Evolutionary conservation across 2,329 filamentous ascomycete species (phyloP), one percentile per base, ranked within the genome.

Genomic region (Aspergillus sp.): DNA sequence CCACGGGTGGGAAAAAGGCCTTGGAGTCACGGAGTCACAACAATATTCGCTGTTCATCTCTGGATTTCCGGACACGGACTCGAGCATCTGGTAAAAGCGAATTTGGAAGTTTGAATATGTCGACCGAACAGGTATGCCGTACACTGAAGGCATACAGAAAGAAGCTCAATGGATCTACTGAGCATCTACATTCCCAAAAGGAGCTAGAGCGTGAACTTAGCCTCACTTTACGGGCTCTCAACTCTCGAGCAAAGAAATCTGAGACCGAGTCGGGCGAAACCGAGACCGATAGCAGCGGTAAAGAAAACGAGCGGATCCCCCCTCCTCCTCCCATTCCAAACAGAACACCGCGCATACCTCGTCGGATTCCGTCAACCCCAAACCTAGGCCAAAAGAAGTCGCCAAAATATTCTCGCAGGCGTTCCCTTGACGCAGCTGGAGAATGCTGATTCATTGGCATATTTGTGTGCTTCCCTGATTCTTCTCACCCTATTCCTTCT

Each of bases 161-260:
- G 68, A 84, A 84, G 58, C 75, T 87, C 3, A 75, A 78, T 17
- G 75, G 76, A 5, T 78, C 77, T 27, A 75, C 70, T 1, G 81
- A 84, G 20, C 72, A 70, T 11, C 70, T 85, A 24, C 78, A 83
- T 41, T 72, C 78, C 1, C 75, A 81, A 1, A 77, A 77, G 51
- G 84, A 86, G 54, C 73, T 88, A 2, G 83, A 87, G 62, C 75
- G 78, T 20, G 85, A 88, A 66, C 74, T 88, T 12, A 78, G 78
- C 17, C 69, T 77, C 17, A 77, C 75, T 0, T 66, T 75, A 17
- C 73, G 70, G 2, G 68, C 68, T 12, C 59, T 78, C 3, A 62
- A 61, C 24, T 65, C 70, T 34, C 73, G 72, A 22, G 63, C 61
- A 11, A 71, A 70, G 37, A 67, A 61, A 13, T 64, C 61, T 30